Evolutionary conservation across 305 asterid genomes (phyloP).

Genomic region (Stenogyne calaminthoides): DNA sequence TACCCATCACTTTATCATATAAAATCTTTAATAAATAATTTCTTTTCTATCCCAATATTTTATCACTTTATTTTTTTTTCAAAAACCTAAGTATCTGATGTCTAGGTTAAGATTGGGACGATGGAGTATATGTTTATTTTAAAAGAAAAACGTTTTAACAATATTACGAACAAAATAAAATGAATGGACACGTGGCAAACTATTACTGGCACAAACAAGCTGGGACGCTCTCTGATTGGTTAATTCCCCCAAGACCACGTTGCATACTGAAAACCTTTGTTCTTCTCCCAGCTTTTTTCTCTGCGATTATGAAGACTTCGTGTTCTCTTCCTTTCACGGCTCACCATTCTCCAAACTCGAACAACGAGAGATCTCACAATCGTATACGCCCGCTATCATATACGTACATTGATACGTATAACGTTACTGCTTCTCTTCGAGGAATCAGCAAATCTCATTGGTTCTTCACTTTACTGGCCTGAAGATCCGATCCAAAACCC

Average conservation of each 20-base stretch:
- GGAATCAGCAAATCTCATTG: not conserved
- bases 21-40: too few species aligned
- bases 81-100: too few species aligned
- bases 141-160: not conserved
- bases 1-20: too few species aligned
- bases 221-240: slow-evolving; percentile 58
- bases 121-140: not conserved
- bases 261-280: slow-evolving; percentile 16
- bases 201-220: slow-evolving; percentile 32
- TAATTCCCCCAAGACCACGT: slow-evolving; percentile 53
- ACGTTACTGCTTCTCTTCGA: not conserved
- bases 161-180: not conserved
- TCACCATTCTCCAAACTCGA: slow-evolving; percentile 24
- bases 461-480: slow-evolving; percentile 15
- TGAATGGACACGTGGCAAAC: slow-evolving; percentile 33
- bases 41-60: too few species aligned
- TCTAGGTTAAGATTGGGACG: too few species aligned
- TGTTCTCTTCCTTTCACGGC: slow-evolving; percentile 32
- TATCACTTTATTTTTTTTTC: too few species aligned
- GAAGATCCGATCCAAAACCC: slow-evolving; percentile 46
- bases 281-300: slow-evolving; percentile 19
- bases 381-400: not conserved
- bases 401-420: slow-evolving; percentile 11
- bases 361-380: slow-evolving; percentile 10
- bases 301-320: slow-evolving; percentile 29